Conservation (phyloP, 495 filamentous ascomycete genomes). For the Aspergillus mulundensis region DNA sequence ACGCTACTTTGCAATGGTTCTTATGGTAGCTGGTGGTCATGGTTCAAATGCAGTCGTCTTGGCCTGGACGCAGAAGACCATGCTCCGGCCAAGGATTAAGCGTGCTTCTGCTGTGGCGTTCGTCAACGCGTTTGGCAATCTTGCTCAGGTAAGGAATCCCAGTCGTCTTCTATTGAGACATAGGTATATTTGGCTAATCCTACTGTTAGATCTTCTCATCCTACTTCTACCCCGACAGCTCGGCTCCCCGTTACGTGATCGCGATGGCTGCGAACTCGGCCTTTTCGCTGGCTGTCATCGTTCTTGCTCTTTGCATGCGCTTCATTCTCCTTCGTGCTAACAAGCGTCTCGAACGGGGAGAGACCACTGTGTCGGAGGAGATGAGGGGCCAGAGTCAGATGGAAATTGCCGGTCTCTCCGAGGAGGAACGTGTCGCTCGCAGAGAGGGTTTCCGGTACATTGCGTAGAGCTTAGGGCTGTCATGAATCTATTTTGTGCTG, state of each 20-base stretch:
- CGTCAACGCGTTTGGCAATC: background rate
- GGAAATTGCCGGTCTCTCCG: background rate
- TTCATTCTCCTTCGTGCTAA: conserved; percentile 27
- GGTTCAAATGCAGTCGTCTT: background rate
- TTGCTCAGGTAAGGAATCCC: too few relatives aligned
- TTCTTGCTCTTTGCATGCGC: conserved; percentile 19
- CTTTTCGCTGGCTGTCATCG: conserved; percentile 19
- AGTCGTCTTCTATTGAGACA: too few relatives aligned
- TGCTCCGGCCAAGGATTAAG: background rate
- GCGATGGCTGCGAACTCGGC: conserved; percentile 23
- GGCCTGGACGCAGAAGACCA: background rate
- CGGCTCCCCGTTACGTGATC: conserved; percentile 18
- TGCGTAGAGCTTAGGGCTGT: too few relatives aligned
- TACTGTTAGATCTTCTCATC: conserved; percentile 7
- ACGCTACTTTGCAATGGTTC: background rate
- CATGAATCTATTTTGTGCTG: too few relatives aligned
- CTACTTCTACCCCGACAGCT: conserved; percentile 11
- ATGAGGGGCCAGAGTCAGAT: background rate
- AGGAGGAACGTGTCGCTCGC: background rate
- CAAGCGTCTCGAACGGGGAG: conserved; percentile 22
- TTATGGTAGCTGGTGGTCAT: background rate
- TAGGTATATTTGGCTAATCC: background rate
- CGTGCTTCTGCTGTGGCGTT: background rate
- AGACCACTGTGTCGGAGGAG: background rate
- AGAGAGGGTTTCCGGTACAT: background rate